Evolutionary conservation across 2,329 filamentous ascomycete species (phyloP), one percentile per base, ranked within the genome.

Genomic region (Microcyclospora pomicola): DNA sequence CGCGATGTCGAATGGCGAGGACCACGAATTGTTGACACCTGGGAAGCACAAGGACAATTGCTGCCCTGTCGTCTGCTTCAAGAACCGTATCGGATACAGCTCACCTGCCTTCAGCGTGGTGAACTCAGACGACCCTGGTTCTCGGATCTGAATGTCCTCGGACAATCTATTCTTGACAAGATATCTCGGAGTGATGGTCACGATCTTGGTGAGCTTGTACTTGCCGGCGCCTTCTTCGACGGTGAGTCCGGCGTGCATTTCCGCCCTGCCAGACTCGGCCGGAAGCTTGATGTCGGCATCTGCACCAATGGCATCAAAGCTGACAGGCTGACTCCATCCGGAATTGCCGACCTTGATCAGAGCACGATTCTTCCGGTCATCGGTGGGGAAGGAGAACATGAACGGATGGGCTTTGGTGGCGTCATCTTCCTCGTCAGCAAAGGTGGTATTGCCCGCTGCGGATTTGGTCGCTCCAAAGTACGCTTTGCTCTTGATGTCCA

Each of bases 251-350:
- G 92, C 72, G 52, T 96, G 86, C 52, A 96, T 87, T 59, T 98
- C 91, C 2, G 79, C 79, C 44, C 73, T 68, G 32, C 74, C 78
- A 31, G 71, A 73, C 2, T 72, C 63, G 0, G 86, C 84, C 35
- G 82, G 80, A 27, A 98, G 69, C 27, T 91, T 74, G 28, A 94
- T 82, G 50, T 95, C 87, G 12, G 85, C 80, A 1, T 81, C 86
- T 52, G 88, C 96, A 27, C 91, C 91, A 46, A 98, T 91, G 14
- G 91, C 91, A 55, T 98, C 92, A 51, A 98, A 94, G 70, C 85
- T 95, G 58, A 96, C 88, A 1, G 88, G 85, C 56, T 91, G 94
- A 63, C 91, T 96, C 92, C 91, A 98, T 42, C 79, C 75, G 1
- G 91, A 95, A 38, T 92, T 82, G 5, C 82, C 85, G 31, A 95